Percentiles rank a stretch among this genome's conserved stretches.
Evolutionary conservation across 202 grass and related monocot genomes (phyloP).

Genomic region (Saccharum hybrid): DNA sequence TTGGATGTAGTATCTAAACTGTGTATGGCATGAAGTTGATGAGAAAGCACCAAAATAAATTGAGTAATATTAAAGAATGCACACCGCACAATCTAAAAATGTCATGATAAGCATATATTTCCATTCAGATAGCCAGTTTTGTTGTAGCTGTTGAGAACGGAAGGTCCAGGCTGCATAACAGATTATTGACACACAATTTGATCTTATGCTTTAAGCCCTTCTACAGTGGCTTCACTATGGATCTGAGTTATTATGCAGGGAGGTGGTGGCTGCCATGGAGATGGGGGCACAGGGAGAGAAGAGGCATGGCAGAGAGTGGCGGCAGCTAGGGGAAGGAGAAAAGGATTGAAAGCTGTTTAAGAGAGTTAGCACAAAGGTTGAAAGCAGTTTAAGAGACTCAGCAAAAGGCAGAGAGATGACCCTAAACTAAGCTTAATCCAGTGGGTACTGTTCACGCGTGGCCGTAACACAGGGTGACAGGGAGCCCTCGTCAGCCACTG

Average conservation of each 20-base stretch:
- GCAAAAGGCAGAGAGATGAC: background rate
- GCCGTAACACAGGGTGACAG: background rate
- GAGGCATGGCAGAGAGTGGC: background rate
- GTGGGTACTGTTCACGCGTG: background rate
- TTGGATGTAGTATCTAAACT: background rate
- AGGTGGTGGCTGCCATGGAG: background rate
- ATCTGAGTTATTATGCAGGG: background rate
- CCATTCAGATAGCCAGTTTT: background rate
- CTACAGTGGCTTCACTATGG: background rate
- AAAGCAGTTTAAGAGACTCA: background rate
- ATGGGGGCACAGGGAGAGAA: too few species aligned
- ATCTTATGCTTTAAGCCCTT: conserved; percentile 21
- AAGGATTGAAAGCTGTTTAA: background rate
- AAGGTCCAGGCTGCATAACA: conserved; percentile 26
- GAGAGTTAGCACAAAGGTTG: background rate
- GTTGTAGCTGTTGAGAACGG: conserved; percentile 15
- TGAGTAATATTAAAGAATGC: conserved; percentile 7
- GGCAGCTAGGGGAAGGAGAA: background rate
- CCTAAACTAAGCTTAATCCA: background rate
- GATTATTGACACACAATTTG: background rate
- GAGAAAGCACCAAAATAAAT: conserved; percentile 18
- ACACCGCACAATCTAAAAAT: background rate
- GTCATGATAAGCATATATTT: conserved; percentile 24
- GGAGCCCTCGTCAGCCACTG: background rate
- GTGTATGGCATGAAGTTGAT: conserved; percentile 14